Conservation (phyloP, 768 basidiomycete species). For the Mycena maculata region DNA sequence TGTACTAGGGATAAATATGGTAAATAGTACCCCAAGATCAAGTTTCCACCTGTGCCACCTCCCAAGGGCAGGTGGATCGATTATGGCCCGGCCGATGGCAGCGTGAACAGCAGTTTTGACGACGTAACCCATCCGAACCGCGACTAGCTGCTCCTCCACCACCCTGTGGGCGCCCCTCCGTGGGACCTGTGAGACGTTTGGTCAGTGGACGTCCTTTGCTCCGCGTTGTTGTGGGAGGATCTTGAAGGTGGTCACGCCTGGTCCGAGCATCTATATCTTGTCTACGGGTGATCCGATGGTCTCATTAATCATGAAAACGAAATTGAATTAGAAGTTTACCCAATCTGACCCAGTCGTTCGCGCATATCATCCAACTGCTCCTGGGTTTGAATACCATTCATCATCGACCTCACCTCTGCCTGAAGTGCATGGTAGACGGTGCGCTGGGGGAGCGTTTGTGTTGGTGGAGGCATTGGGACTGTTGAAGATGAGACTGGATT, state of each 20-base stretch:
- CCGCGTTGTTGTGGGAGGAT: background rate
- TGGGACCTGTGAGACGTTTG: background rate
- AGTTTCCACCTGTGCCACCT: background rate
- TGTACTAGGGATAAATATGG: too few relatives aligned
- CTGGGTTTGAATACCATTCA: background rate
- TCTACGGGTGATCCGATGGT: too few relatives aligned
- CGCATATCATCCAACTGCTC: constrained; percentile 20
- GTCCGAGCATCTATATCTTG: background rate
- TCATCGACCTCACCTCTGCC: background rate
- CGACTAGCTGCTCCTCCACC: background rate
- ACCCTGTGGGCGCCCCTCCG: background rate
- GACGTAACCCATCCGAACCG: background rate
- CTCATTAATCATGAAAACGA: background rate
- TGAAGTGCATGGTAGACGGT: background rate
- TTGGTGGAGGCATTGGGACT: background rate
- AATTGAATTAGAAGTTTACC: constrained; percentile 22
- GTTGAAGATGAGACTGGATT: background rate
- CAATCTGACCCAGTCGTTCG: constrained; percentile 31
- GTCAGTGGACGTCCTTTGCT: constrained; percentile 5
- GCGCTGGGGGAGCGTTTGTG: background rate
- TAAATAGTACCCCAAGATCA: background rate
- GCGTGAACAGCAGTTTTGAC: background rate
- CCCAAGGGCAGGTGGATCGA: background rate
- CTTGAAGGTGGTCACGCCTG: background rate
- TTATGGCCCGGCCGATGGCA: background rate